phyloP scores from a whole-genome alignment of 352 stramenopile species.

The Thraustotheca clavata region DNA sequence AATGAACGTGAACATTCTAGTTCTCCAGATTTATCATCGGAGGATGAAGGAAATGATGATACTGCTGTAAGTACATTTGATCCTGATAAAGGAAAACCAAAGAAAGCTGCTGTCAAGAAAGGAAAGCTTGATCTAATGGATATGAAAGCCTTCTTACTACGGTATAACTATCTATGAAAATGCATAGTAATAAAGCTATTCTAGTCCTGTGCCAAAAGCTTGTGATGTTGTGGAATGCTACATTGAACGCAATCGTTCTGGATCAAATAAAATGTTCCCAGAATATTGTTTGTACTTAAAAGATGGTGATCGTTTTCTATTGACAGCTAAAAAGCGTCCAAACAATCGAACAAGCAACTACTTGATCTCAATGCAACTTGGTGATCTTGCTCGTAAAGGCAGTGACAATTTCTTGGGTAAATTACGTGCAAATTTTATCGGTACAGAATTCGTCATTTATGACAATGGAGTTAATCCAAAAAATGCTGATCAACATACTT shows the following conservation, averaged over 20 bases:
- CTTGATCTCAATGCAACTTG: constrained; percentile 89
- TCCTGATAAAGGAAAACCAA: constrained; percentile 26
- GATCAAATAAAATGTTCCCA: constrained; percentile 90
- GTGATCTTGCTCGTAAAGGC: constrained; percentile 85
- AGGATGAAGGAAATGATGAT: constrained; percentile 51
- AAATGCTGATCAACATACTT: constrained; percentile 71
- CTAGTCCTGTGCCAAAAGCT: constrained; percentile 63
- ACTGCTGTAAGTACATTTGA: constrained; percentile 57
- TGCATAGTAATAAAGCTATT: neutral
- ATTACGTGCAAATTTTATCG: constrained; percentile 93
- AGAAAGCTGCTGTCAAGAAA: constrained; percentile 39
- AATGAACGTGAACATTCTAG: constrained; percentile 29
- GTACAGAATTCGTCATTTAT: constrained; percentile 96
- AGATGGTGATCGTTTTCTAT: constrained; percentile 93
- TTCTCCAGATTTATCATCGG: constrained; percentile 52
- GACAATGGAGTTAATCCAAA: constrained; percentile 91
- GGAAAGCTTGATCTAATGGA: constrained; percentile 75
- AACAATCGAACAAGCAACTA: constrained; percentile 98
- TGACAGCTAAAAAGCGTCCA: constrained; percentile 92
- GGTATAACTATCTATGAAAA: constrained; percentile 18
- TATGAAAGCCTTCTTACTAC: constrained; percentile 68
- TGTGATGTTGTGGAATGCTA: constrained; percentile 92
- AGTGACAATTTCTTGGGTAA: constrained; percentile 94
- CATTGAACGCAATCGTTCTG: constrained; percentile 89
- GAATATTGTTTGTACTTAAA: constrained; percentile 90